Evolutionary conservation across 73 alveolate genomes (phyloP).

Genomic region (Paramecium sexaurelia): DNA sequence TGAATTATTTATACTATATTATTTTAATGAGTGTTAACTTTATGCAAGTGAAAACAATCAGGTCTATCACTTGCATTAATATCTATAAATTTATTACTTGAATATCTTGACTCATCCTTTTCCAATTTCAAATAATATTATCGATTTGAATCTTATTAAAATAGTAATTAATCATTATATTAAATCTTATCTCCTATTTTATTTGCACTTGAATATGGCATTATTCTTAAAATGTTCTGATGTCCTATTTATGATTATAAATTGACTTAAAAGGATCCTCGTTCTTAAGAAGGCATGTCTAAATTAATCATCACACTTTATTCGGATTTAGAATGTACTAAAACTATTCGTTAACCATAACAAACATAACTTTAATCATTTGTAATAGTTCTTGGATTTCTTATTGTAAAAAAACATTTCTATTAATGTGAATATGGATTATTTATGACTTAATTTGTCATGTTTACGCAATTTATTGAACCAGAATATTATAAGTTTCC

Average conservation of each 20-base stretch:
- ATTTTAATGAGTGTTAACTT: slow-evolving; percentile 25
- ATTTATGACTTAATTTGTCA: slow-evolving; percentile 2
- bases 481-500: slow-evolving; percentile 17
- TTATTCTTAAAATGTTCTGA: not conserved
- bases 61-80: slow-evolving; percentile 50
- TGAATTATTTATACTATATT: slow-evolving; percentile 1
- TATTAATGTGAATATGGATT: slow-evolving; percentile 8
- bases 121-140: slow-evolving; percentile 27
- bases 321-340: not conserved
- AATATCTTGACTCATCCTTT: slow-evolving; percentile 36
- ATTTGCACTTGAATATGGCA: slow-evolving; percentile 38
- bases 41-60: slow-evolving; percentile 24
- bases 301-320: not conserved
- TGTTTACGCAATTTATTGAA: slow-evolving; percentile 13
- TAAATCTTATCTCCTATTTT: slow-evolving; percentile 36
- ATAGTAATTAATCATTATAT: slow-evolving; percentile 14
- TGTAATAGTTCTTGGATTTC: slow-evolving; percentile 37
- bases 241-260: not conserved
- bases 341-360: slow-evolving; percentile 1
- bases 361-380: not conserved
- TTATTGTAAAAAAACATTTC: slow-evolving; percentile 42
- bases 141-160: slow-evolving; percentile 9
- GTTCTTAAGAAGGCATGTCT: not conserved
- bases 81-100: not conserved
- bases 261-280: slow-evolving; percentile 35